Percentiles rank a stretch among this genome's conserved stretches.
phyloP scores from a whole-genome alignment of 2,329 filamentous ascomycete genomes.

The Fusarium sp. region DNA sequence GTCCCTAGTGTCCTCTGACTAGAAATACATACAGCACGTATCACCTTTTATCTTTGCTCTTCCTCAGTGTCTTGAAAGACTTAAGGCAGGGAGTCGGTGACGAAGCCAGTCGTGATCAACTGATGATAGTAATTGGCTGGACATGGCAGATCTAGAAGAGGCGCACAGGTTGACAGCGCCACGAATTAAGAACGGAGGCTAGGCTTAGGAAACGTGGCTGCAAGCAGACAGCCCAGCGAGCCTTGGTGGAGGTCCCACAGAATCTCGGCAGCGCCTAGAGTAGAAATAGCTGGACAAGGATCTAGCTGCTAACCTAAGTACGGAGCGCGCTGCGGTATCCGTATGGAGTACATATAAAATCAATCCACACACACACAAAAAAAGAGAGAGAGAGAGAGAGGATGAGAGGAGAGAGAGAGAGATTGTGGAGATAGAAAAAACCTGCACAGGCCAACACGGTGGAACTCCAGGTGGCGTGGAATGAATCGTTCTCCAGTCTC shows the following conservation, averaged over 20 bases:
- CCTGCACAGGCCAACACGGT: conserved; percentile 21
- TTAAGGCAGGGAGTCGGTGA: conserved; percentile 23
- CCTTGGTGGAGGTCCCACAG: conserved; percentile 1
- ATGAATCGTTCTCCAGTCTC: conserved; percentile 1
- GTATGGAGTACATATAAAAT: no score
- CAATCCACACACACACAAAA: no score
- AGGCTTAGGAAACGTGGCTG: conserved; percentile 38
- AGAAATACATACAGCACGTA: neutral
- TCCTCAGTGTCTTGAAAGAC: neutral
- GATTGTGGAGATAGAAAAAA: conserved; percentile 16
- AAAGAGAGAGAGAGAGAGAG: no score
- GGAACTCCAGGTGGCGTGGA: conserved; percentile 13
- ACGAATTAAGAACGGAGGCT: conserved; percentile 5
- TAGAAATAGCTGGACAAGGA: conserved; percentile 14
- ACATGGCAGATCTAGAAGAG: conserved; percentile 1
- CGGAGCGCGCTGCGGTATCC: conserved; percentile 35
- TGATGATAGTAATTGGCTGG: neutral
- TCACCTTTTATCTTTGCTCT: neutral
- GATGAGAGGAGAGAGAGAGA: no score
- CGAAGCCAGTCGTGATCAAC: conserved; percentile 1
- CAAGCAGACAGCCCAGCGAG: conserved; percentile 31
- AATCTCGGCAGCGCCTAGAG: conserved; percentile 26
- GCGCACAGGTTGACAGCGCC: conserved; percentile 23
- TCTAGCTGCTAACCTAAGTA: neutral
- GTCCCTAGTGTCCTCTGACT: neutral